Evolutionary conservation across 2,329 filamentous ascomycete genomes (phyloP).

Genomic region (Corinectria fuckeliana): DNA sequence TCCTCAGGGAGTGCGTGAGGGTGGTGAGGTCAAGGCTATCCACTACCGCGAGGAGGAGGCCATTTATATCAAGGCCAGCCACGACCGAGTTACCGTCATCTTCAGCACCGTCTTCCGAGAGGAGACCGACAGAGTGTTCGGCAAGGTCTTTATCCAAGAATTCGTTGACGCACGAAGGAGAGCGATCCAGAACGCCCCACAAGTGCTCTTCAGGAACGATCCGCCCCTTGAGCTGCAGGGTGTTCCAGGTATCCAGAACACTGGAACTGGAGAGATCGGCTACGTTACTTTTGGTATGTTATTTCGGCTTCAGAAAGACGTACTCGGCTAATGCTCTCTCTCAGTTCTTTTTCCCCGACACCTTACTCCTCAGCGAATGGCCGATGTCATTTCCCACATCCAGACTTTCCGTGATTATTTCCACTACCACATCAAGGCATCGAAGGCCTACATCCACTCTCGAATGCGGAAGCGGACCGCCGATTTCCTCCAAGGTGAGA

Average conservation of each 20-base stretch:
- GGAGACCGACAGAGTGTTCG: slow-evolving; percentile 96
- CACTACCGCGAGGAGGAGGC: slow-evolving; percentile 99
- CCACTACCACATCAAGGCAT: slow-evolving; percentile 99
- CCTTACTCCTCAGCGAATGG: slow-evolving; percentile 85
- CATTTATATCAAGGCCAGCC: slow-evolving; percentile 97
- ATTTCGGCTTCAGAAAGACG: not conserved
- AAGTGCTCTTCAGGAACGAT: slow-evolving; percentile 95
- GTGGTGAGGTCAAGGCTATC: slow-evolving; percentile 92
- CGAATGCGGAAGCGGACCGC: slow-evolving; percentile 97
- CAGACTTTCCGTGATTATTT: slow-evolving; percentile 99
- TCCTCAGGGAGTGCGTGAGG: slow-evolving; percentile 87
- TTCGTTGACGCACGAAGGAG: slow-evolving; percentile 95
- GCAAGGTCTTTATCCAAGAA: slow-evolving; percentile 98
- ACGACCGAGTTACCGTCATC: slow-evolving; percentile 97
- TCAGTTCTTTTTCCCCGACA: slow-evolving; percentile 94
- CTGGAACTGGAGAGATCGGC: slow-evolving; percentile 84
- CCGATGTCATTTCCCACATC: slow-evolving; percentile 97
- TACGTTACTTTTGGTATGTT: slow-evolving; percentile 93
- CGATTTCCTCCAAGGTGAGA: slow-evolving; percentile 93
- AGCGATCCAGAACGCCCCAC: slow-evolving; percentile 97
- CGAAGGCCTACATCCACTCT: slow-evolving; percentile 98
- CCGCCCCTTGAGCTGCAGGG: slow-evolving; percentile 89
- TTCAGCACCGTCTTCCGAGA: slow-evolving; percentile 98
- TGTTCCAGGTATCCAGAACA: slow-evolving; percentile 80
- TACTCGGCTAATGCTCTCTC: slow-evolving; percentile 26